Evolutionary conservation across 495 filamentous ascomycete genomes (phyloP).

Genomic region (Daldinia caldariorum): DNA sequence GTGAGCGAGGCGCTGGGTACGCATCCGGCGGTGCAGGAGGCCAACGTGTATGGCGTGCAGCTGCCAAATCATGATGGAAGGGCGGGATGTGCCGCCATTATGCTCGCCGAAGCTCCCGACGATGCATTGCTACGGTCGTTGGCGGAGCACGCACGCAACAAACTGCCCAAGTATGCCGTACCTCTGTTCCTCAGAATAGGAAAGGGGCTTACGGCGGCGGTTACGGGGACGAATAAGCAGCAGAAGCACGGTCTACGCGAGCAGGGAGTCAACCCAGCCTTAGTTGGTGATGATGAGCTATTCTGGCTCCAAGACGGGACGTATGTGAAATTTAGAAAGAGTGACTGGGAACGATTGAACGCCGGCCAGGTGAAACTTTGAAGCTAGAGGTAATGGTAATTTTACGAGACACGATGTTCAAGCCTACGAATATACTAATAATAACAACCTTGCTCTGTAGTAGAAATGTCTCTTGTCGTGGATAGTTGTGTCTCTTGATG

Average conservation of each 20-base stretch:
- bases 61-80: constrained; percentile 87
- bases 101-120: constrained; percentile 58
- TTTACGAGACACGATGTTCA: too few species aligned
- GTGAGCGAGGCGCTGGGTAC: constrained; percentile 77
- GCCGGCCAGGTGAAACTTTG: constrained; percentile 77
- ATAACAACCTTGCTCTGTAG: too few species aligned
- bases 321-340: constrained; percentile 72
- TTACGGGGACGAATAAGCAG: constrained; percentile 89
- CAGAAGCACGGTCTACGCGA: constrained; percentile 76
- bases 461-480: too few species aligned
- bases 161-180: constrained; percentile 77
- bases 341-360: constrained; percentile 74
- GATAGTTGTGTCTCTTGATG: too few species aligned
- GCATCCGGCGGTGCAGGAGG: constrained; percentile 75
- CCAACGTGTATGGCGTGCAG: constrained; percentile 88
- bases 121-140: constrained; percentile 63
- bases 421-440: too few species aligned
- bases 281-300: constrained; percentile 67
- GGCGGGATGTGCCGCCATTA: constrained; percentile 81
- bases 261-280: constrained; percentile 76
- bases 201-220: constrained; percentile 60
- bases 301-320: constrained; percentile 70
- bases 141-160: constrained; percentile 64
- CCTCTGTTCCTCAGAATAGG: constrained; percentile 81
- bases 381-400: constrained; percentile 3